Evolutionary conservation across 2,329 filamentous ascomycete species (phyloP), one percentile per base, ranked within the genome.

Genomic region (Daldinia eschscholtzii): DNA sequence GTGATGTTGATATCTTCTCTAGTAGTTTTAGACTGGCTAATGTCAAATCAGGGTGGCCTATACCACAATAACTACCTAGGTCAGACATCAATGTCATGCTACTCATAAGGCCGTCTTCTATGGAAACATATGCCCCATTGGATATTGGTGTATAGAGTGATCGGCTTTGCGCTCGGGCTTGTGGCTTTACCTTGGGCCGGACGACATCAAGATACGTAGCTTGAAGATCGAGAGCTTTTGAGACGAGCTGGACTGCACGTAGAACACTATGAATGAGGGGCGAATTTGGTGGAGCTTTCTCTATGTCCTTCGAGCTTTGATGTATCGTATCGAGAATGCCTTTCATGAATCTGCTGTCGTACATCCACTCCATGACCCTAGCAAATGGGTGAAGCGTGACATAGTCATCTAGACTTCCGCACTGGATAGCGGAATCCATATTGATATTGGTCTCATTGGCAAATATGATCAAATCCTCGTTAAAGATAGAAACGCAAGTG

Each of bases 321-420:
- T 95, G 92, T 33, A 96, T 88, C 10, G 92, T 88, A 64, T 88
- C 86, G 79, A 98, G 95, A 1, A 99, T 82, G 13, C 91, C 88
- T 71, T 88, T 88, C 75, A 97, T 89, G 23, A 98, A 93, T 71
- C 92, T 93, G 76, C 97, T 93, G 77, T 97, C 98, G 80, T 97
- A 97, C 81, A 99, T 88, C 94, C 96, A 98, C 77, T 99, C 96
- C 92, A 98, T 98, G 15, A 97, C 91, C 66, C 97, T 89, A 2
- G 93, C 90, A 76, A 98, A 99, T 0, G 97, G 95, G 81, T 99
- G 97, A 60, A 97, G 87, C 26, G 90, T 89, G 65, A 96, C 89
- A 77, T 99, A 99, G 5, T 88, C 87, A 57, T 90, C 88, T 4
- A 98, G 84, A 63, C 92, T 92, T 2, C 91, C 91, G 3, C 93